Percentiles rank a stretch among this genome's conserved stretches.
These are phyloP conservation scores for Lolium multiflorum DNA, from an alignment of 176 grass and related monocot species.

Conservation along the genomic window DNA sequence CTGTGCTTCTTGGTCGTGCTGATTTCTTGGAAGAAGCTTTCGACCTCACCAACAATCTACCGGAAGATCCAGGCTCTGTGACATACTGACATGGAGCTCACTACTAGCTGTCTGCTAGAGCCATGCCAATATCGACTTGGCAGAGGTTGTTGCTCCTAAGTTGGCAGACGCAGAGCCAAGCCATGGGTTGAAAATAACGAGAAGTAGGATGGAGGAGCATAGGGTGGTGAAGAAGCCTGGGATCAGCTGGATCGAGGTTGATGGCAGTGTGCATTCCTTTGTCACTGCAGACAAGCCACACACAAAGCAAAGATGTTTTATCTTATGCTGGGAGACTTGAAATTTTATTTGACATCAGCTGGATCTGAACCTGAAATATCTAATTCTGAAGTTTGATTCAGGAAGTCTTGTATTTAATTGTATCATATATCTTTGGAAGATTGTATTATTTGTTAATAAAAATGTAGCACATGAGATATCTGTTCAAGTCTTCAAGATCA, in stretches of 20 bases:
- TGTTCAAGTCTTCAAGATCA: background rate
- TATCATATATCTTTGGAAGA: conserved; percentile 23
- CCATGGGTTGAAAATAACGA: conserved; percentile 54
- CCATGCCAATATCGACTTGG: conserved; percentile 58
- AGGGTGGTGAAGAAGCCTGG: conserved; percentile 51
- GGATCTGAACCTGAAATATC: conserved; percentile 33
- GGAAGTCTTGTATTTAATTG: background rate
- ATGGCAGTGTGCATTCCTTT: conserved; percentile 58
- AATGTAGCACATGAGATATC: conserved; percentile 6
- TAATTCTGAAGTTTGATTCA: conserved; percentile 37
- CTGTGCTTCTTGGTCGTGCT: conserved; percentile 55
- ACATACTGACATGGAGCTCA: conserved; percentile 70
- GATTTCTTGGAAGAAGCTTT: conserved; percentile 53
- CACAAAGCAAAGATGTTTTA: no score
- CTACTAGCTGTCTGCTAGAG: conserved; percentile 55
- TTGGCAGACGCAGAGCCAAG: conserved; percentile 31
- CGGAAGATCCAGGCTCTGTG: conserved; percentile 42
- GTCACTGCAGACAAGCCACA: conserved; percentile 53
- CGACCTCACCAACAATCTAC: conserved; percentile 39
- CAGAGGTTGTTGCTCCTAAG: conserved; percentile 48
- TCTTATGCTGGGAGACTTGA: conserved; percentile 52
- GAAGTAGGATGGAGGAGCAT: conserved; percentile 49
- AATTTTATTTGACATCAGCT: conserved; percentile 49
- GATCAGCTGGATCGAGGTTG: conserved; percentile 62
- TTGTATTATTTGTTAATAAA: conserved; percentile 15